Percentiles rank a stretch among this genome's conserved stretches.
Conservation (phyloP, 805 yeast genomes). For the Ascoidea rubescens region DNA sequence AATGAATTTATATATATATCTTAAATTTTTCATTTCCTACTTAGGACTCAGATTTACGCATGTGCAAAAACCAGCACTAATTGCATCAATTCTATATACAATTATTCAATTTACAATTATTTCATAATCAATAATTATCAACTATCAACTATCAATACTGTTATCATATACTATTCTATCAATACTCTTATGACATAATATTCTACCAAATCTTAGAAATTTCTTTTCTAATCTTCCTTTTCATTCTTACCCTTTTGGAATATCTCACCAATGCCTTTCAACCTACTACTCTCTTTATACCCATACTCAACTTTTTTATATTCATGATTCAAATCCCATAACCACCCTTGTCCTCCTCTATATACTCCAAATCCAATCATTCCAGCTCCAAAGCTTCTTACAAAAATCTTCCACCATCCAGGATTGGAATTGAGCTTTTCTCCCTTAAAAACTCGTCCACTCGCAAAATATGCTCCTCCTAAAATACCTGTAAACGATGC, state of each 20-base stretch:
- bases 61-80: constrained; percentile 7
- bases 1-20: background rate
- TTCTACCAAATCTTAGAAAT: too few relatives aligned
- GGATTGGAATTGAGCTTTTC: constrained; percentile 17
- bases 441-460: constrained; percentile 40
- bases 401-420: background rate
- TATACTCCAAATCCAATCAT: constrained; percentile 35
- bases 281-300: too few relatives aligned
- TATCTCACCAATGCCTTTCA: too few relatives aligned
- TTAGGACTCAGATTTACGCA: constrained; percentile 5
- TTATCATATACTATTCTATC: too few relatives aligned
- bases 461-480: constrained; percentile 48
- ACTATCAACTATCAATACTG: too few relatives aligned
- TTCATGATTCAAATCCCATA: constrained; percentile 23
- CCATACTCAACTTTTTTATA: too few relatives aligned
- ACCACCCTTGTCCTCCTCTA: constrained; percentile 51
- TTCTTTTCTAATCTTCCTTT: too few relatives aligned
- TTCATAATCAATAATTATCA: too few relatives aligned
- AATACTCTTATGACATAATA: too few relatives aligned
- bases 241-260: too few relatives aligned
- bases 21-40: background rate
- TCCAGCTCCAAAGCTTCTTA: constrained; percentile 1
- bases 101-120: too few relatives aligned
- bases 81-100: too few relatives aligned
- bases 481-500: constrained; percentile 43